Conservation (phyloP, 83 land plant species). For the Diphasiastrum complanatum region DNA sequence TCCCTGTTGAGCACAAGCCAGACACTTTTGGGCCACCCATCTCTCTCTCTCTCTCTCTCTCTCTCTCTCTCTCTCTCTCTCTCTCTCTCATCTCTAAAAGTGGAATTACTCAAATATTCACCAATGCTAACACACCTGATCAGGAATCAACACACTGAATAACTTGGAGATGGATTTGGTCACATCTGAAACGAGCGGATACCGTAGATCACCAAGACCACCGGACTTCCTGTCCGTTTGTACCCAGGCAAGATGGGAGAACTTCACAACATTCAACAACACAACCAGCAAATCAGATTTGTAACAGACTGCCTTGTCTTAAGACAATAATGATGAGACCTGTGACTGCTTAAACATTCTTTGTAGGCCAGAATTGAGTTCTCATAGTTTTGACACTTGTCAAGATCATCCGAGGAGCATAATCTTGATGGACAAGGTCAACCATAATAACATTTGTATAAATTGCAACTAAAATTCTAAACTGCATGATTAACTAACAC, state of each 20-base stretch:
- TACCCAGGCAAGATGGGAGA: slow-evolving; percentile 96
- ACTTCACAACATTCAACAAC: slow-evolving; percentile 31
- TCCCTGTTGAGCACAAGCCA: slow-evolving; percentile 43
- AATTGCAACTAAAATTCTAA: not conserved
- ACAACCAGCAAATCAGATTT: too few relatives aligned
- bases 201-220: slow-evolving; percentile 88
- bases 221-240: slow-evolving; percentile 97
- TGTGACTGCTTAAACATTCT: too few relatives aligned
- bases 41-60: not conserved
- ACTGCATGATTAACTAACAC: not conserved
- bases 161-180: slow-evolving; percentile 79
- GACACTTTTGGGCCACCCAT: not conserved
- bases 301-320: too few relatives aligned
- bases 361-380: too few relatives aligned
- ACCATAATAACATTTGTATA: too few relatives aligned
- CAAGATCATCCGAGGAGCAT: too few relatives aligned
- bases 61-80: too few relatives aligned
- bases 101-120: not conserved
- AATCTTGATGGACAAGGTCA: too few relatives aligned
- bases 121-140: slow-evolving; percentile 56
- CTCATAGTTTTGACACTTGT: too few relatives aligned
- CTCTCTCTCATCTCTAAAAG: too few relatives aligned
- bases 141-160: slow-evolving; percentile 75
- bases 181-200: slow-evolving; percentile 86
- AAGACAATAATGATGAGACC: too few relatives aligned